Evolutionary conservation across 495 filamentous ascomycete genomes (phyloP), one percentile per base, ranked within the genome.

Genomic region (Penicillium atrosanguineum): DNA sequence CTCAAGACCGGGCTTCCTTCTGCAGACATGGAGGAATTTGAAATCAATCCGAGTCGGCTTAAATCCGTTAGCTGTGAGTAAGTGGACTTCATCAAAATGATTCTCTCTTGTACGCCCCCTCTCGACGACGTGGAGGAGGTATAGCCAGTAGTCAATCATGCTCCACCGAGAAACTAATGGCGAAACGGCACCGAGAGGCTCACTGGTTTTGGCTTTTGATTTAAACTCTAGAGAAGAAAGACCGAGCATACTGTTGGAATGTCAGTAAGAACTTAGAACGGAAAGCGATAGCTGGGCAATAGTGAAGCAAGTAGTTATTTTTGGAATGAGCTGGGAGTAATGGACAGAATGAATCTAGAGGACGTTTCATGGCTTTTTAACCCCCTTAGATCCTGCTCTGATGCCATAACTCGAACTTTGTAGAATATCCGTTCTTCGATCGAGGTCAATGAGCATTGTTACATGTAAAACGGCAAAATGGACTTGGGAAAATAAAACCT

Each of bases 81-180:
- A 42, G 42, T 60, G 59, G 53, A 56, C 57, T 19, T 63, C 44
- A 9, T 61, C 55, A 2, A 52, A 50, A 19, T 68, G 54, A 4
- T 31, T 31, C 12, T 52, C 8, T 11, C 19, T 21, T 21, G 65
- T 56, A 38, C 46, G 56, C 18, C 46, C 52, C 3, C 39, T 40
- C 26, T 75, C 70, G 15, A 65, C 52, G 23, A 47, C 31, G 1
- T 9, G 31, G 18, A 53, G 43, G 5, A 75, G 65, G 46, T 70
- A 73, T 19, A 75, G 41, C 20, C 70, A 53, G 44, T 71, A 73
- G 59, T 75, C 71, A 18, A 70, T 50, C 31, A 70, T 52, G 7
- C 61, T 51, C 69, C 67, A 75, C 15, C 67, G 68, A 37, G 71
- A 65, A 14, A 44, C 2, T n/a, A 40, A 14, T 5, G 23, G 23